These are phyloP conservation scores for Huntiella savannae DNA, from an alignment of 2,329 filamentous ascomycete species.

Conservation along the genomic window DNA sequence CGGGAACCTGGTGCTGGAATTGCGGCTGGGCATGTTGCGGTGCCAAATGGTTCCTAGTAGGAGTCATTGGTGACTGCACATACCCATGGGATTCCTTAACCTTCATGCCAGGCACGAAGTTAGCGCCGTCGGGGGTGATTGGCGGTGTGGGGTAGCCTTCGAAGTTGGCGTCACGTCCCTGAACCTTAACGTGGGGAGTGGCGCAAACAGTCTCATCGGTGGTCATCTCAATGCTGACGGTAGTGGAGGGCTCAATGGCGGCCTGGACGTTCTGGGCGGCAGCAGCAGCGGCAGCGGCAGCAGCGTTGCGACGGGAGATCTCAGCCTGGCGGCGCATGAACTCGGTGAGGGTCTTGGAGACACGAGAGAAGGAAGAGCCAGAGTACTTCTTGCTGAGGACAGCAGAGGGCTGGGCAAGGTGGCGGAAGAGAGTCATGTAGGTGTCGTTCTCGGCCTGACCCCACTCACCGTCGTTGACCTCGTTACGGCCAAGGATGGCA, in stretches of 20 bases:
- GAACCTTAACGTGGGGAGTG: constrained; percentile 55
- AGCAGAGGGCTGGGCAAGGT: constrained; percentile 38
- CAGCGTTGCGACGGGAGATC: constrained; percentile 27
- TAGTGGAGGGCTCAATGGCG: constrained; percentile 58
- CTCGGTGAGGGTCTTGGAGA: constrained; percentile 35
- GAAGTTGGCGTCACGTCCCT: constrained; percentile 34
- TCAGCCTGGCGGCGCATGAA: constrained; percentile 41
- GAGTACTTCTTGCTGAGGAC: constrained; percentile 42
- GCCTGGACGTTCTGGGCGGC: constrained; percentile 23
- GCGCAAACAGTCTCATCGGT: constrained; percentile 43
- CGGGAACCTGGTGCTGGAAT: constrained; percentile 10
- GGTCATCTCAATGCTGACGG: constrained; percentile 30
- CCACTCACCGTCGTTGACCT: constrained; percentile 61
- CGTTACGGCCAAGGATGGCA: constrained; percentile 65
- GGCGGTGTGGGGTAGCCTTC: constrained; percentile 71
- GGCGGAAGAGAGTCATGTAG: constrained; percentile 37
- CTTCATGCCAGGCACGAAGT: constrained; percentile 27
- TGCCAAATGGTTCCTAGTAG: constrained; percentile 29
- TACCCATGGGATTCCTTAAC: constrained; percentile 30
- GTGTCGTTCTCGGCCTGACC: constrained; percentile 52
- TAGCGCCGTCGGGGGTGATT: constrained; percentile 58
- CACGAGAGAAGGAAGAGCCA: constrained; percentile 31
- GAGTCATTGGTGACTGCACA: constrained; percentile 42
- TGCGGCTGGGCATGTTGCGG: constrained; percentile 17
- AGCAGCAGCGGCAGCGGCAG: constrained; percentile 12